A percentile compares a stretch with the other conserved stretches of the same genome.
phyloP scores from a whole-genome alignment of 108 stramenopile species.

The Mayamaea pseudoterrestris region DNA sequence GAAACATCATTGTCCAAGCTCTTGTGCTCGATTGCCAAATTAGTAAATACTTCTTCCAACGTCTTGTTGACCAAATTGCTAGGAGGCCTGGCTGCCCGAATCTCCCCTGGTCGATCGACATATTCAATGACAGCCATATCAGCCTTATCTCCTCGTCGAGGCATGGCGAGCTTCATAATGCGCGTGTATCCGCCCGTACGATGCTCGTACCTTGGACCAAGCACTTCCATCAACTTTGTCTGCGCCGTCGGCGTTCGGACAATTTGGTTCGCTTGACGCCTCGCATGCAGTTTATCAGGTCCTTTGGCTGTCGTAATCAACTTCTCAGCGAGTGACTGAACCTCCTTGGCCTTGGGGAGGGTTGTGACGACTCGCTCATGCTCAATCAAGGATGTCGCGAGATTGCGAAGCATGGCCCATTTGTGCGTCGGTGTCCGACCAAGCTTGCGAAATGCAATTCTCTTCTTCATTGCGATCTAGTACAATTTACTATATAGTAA shows the following conservation, averaged over 20 bases:
- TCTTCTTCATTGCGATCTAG: conserved; percentile 86
- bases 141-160: conserved; percentile 85
- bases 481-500: no score
- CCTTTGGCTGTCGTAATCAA: conserved; percentile 55
- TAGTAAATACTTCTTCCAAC: no score
- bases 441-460: conserved; percentile 70
- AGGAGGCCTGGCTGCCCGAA: conserved; percentile 81
- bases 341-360: conserved; percentile 89
- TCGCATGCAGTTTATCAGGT: conserved; percentile 19
- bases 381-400: conserved; percentile 92
- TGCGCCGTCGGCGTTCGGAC: conserved; percentile 34
- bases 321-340: conserved; percentile 83
- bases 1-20: no score
- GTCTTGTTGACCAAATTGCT: no score
- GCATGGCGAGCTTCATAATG: conserved; percentile 77
- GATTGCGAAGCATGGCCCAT: conserved; percentile 84
- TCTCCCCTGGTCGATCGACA: conserved; percentile 93
- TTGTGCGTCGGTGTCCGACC: conserved; percentile 67
- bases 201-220: conserved; percentile 90
- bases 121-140: conserved; percentile 98
- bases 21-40: no score
- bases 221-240: conserved; percentile 87
- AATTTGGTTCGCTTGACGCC: conserved; percentile 31
- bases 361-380: conserved; percentile 99
- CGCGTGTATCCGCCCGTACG: conserved; percentile 96